Conservation (phyloP, 2,329 filamentous ascomycete species). For the Byssochlamys sp. region DNA sequence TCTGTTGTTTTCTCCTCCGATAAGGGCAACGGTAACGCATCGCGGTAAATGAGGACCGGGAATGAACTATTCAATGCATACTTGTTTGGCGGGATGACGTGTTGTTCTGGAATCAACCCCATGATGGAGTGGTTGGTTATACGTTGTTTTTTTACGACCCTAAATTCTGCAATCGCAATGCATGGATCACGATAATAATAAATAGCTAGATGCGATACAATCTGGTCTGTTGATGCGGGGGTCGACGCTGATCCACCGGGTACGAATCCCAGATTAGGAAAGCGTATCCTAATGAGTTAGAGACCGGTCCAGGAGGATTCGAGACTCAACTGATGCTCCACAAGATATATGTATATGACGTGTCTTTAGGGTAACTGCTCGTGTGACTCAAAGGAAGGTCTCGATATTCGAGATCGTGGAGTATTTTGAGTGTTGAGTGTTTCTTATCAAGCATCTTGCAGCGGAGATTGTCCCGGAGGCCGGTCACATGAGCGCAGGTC, state of each 20-base stretch:
- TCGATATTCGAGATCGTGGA: not conserved
- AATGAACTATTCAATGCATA: constrained; percentile 24
- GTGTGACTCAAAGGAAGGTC: not conserved
- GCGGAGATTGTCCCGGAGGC: not conserved
- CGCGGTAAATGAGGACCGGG: constrained; percentile 28
- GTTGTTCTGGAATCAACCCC: constrained; percentile 9
- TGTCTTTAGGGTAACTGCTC: not conserved
- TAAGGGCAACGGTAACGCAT: constrained; percentile 19
- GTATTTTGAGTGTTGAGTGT: not conserved
- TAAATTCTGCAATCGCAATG: not conserved
- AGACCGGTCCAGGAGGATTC: not conserved
- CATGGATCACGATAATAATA: not conserved
- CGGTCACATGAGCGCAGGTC: not conserved
- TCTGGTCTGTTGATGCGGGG: not conserved
- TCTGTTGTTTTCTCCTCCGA: constrained; percentile 13
- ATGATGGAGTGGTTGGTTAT: not conserved
- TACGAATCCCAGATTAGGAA: not conserved
- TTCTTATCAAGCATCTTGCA: not conserved
- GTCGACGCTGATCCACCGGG: not conserved
- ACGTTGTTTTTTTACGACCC: not conserved
- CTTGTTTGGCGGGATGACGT: constrained; percentile 15
- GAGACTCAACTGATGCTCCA: not conserved
- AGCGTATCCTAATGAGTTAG: not conserved
- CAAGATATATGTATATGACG: not conserved
- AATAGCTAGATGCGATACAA: not conserved